A percentile compares a stretch with the other conserved stretches of the same genome.
Conservation (phyloP, 2,329 filamentous ascomycete genomes). For the Colletotrichum ledebouriae region DNA sequence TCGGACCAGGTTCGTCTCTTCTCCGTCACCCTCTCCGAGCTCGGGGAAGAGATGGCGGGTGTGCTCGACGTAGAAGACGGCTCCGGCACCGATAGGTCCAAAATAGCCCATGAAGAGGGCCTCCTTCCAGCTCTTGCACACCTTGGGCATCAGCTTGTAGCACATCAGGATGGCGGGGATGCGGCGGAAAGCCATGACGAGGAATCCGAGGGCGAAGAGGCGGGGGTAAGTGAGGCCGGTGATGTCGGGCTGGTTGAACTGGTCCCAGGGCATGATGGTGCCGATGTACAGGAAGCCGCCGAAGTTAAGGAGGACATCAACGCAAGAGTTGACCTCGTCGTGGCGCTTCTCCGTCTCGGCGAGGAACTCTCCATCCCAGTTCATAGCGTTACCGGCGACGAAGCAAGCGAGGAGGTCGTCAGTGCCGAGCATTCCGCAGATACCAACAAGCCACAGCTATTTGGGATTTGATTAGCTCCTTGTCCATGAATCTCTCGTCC, state of each 20-base stretch:
- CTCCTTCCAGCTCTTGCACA: constrained; percentile 66
- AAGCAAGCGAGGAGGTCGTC: constrained; percentile 74
- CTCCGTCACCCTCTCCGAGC: constrained; percentile 51
- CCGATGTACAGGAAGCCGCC: constrained; percentile 73
- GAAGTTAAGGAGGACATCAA: constrained; percentile 72
- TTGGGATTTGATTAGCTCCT: background rate
- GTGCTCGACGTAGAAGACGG: constrained; percentile 78
- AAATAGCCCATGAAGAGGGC: constrained; percentile 76
- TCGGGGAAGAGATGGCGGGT: constrained; percentile 57
- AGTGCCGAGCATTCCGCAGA: constrained; percentile 68
- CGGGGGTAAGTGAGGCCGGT: constrained; percentile 66
- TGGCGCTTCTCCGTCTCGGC: constrained; percentile 67
- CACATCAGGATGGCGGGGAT: constrained; percentile 67
- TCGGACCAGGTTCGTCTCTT: constrained; percentile 52
- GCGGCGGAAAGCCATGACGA: constrained; percentile 68
- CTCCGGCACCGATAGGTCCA: constrained; percentile 83
- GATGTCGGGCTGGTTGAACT: constrained; percentile 63
- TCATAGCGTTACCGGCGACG: constrained; percentile 69
- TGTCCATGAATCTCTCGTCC: constrained; percentile 16
- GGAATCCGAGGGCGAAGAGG: constrained; percentile 64
- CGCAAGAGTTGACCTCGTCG: constrained; percentile 71
- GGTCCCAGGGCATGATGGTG: constrained; percentile 65
- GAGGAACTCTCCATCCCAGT: constrained; percentile 73
- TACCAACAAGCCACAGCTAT: constrained; percentile 69
- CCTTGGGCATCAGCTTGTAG: constrained; percentile 68